Evolutionary conservation across 2,329 filamentous ascomycete species (phyloP), one percentile per base, ranked within the genome.

Genomic region (Cladophialophora carrionii): DNA sequence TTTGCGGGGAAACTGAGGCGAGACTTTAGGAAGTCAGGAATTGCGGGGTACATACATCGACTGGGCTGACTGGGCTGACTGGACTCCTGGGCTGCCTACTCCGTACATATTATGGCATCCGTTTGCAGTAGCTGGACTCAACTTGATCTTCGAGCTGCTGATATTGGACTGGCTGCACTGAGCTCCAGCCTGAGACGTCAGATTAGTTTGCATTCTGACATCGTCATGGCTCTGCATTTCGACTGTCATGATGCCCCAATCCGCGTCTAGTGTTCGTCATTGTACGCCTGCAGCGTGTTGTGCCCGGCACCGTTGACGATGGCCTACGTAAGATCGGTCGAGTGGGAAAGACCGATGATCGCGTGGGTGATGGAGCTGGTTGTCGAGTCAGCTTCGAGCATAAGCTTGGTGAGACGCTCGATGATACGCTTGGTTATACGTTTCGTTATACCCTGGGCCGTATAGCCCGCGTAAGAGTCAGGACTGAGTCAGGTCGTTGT

Each of bases 261-360:
- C 34, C 34, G 14, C 34, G 34, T 37, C 34, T 41, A 17, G 1
- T 17, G 34, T 5, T 5, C 73, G 70, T 82, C 76, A 60, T 82
- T 80, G 71, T 82, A 83, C 63, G 82, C 76, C 70, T 83, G 83
- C 1, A 82, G 72, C 66, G 78, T 77, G 62, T 78, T 75, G 73
- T 83, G 81, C 69, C 83, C 81, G 3, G 77, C 79, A 0, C 77
- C 77, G 0, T 78, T 80, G 22, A 80, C 81, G 22, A 77, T 77
- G 2, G 82, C 73, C 80, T 81, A 83, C 37, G 77, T 78, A 0
- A 74, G 86, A 5, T 89, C 88, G 74, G 89, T 82, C 54, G 85
- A 90, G 79, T 96, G 17, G 14, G 51, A 24, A n/a, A 53, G 5
- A 1, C 51, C 51, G 5, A 53, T 53, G 51, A 12, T 53, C 17